Evolutionary conservation across 495 filamentous ascomycete genomes (phyloP).

Genomic region (Tuber melanosporum): DNA sequence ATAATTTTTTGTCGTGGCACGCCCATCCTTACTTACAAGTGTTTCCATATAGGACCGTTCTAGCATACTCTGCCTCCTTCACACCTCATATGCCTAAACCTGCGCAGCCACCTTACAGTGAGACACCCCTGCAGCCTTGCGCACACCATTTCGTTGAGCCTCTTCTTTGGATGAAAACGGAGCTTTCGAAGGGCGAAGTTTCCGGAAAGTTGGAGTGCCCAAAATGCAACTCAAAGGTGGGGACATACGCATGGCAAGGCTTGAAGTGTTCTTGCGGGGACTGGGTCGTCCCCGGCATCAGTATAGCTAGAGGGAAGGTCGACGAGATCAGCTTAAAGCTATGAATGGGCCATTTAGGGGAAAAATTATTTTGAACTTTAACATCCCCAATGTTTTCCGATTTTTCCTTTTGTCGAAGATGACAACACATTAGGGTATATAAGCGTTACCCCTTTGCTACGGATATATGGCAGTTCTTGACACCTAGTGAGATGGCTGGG

Average conservation of each 20-base stretch:
- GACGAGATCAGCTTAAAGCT: slow-evolving; percentile 55
- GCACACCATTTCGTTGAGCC: slow-evolving; percentile 85
- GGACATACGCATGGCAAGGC: slow-evolving; percentile 92
- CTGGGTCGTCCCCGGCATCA: slow-evolving; percentile 89
- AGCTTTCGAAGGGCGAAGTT: slow-evolving; percentile 67
- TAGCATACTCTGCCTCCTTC: slow-evolving; percentile 60
- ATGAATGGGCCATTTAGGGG: slow-evolving; percentile 1
- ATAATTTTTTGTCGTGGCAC: slow-evolving; percentile 43
- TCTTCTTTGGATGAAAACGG: slow-evolving; percentile 84
- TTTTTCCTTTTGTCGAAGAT: neutral
- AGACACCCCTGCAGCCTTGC: slow-evolving; percentile 48
- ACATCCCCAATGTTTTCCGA: neutral
- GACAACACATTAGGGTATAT: neutral
- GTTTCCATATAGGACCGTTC: neutral
- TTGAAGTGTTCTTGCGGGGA: slow-evolving; percentile 84
- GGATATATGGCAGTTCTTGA: neutral
- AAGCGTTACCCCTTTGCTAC: neutral
- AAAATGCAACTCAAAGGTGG: slow-evolving; percentile 72
- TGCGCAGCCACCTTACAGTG: slow-evolving; percentile 14
- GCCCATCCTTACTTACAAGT: slow-evolving; percentile 42
- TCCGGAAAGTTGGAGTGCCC: slow-evolving; percentile 81
- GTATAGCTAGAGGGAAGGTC: slow-evolving; percentile 68
- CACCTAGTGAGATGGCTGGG: neutral
- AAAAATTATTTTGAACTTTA: neutral
- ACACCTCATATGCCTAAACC: slow-evolving; percentile 48